These are phyloP conservation scores for Chamaecrista fasciculata DNA, from an alignment of 306 rosid genomes.

Conservation along the genomic window DNA sequence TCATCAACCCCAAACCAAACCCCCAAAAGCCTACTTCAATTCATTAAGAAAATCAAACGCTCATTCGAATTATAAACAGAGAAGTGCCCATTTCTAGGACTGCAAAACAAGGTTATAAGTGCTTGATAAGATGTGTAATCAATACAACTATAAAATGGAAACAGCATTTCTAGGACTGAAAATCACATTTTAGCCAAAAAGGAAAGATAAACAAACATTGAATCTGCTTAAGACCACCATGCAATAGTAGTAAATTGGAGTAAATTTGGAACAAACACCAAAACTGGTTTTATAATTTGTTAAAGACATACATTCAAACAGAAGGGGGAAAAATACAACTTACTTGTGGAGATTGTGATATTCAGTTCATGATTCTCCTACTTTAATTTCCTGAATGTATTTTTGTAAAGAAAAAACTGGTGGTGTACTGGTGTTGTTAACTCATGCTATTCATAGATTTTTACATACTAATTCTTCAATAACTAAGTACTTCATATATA, in stretches of 20 bases:
- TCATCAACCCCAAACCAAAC: too few species aligned
- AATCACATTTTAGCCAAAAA: neutral
- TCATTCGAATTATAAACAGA: too few species aligned
- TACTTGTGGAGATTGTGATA: constrained; percentile 22
- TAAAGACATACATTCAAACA: neutral
- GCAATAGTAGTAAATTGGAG: neutral
- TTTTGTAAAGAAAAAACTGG: constrained; percentile 30
- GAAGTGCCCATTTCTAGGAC: too few species aligned
- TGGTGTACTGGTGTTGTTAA: constrained; percentile 31
- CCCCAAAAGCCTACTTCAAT: too few species aligned
- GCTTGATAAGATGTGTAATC: neutral
- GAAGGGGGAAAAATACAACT: constrained; percentile 13
- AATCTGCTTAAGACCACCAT: neutral
- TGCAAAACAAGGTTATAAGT: neutral
- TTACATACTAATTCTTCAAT: constrained; percentile 31
- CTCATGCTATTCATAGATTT: constrained; percentile 30
- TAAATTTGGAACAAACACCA: neutral
- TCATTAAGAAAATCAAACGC: too few species aligned
- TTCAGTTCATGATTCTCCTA: constrained; percentile 15
- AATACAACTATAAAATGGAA: neutral
- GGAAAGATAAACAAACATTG: neutral
- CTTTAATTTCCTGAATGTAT: constrained; percentile 23
- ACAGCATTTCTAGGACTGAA: neutral
- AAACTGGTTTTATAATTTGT: neutral
- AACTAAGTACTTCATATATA: neutral